These are phyloP conservation scores for Candida stauntonica DNA, from an alignment of 805 yeast species.

Conservation along the genomic window DNA sequence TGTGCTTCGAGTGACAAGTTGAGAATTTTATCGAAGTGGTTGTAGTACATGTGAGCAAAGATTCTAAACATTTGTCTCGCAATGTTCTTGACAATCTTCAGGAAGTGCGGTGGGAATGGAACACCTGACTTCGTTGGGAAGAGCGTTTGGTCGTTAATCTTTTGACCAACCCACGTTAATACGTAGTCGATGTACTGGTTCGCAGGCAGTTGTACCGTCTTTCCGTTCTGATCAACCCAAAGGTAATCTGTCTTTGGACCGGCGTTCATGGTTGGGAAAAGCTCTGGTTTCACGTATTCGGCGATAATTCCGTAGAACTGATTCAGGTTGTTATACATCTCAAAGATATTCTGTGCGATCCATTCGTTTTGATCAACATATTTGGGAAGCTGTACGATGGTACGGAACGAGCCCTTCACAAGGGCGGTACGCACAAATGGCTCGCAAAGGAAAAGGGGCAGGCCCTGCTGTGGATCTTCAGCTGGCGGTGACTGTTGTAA, in stretches of 20 bases:
- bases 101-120: conserved; percentile 84
- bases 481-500: neutral
- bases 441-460: conserved; percentile 69
- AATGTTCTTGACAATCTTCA: conserved; percentile 80
- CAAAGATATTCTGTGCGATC: conserved; percentile 91
- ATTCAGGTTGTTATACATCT: conserved; percentile 77
- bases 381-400: conserved; percentile 91
- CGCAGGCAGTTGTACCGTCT: conserved; percentile 85
- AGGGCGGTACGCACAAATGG: conserved; percentile 92
- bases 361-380: conserved; percentile 94
- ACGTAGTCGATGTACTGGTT: conserved; percentile 90
- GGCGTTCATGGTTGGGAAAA: conserved; percentile 92
- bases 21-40: conserved; percentile 90
- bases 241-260: conserved; percentile 88
- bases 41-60: conserved; percentile 91
- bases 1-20: conserved; percentile 93
- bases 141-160: conserved; percentile 80
- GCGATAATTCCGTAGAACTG: conserved; percentile 88
- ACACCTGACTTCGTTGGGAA: conserved; percentile 89
- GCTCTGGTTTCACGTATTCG: conserved; percentile 86
- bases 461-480: conserved; percentile 18
- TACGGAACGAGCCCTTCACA: conserved; percentile 94
- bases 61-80: conserved; percentile 90
- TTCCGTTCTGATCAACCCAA: conserved; percentile 82
- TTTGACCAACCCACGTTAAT: conserved; percentile 81